Evolutionary conservation across 192 early-diverging fungal species (phyloP), one percentile per base, ranked within the genome.

Genomic region (Jimgerdemannia flammicorona): DNA sequence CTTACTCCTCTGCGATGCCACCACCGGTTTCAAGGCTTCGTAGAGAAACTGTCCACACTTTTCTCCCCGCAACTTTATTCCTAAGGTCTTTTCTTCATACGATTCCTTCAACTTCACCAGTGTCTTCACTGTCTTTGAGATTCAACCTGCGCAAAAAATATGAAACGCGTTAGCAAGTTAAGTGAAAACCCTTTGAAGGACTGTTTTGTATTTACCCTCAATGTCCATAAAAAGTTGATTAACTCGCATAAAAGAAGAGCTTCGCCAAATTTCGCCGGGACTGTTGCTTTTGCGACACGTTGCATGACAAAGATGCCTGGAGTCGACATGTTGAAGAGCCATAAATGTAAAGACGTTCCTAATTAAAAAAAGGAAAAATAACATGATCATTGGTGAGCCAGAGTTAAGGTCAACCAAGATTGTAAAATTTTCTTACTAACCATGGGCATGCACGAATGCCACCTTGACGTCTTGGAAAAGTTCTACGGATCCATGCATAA

Each of bases 371-470:
- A 29, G 29, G 49, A 59, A 59, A 59, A 59, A 14, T 59, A 59
- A 59, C 49, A 59, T 59, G 49, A 59, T 59, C 49, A 14, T 14
- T 59, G 49, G 49, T 59, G 49, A 59, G 49, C 49, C 49, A 59
- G 49, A 59, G 49, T 59, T 59, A 59, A 59, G 49, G 14, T 14
- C 49, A 59, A 59, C 49, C 49, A 59, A 59, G 14, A 59, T 59
- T 59, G 49, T 59, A 59, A 59, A 59, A 59, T 59, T 59, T 59
- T 59, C 49, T 59, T 59, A 59, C 49, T 59, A 59, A 59, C 49
- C 49, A 59, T 59, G 49, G 49, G 49, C 49, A 59, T 59, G 49
- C 6, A 59, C 49, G 49, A 59, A 59, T 59, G 49, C 49, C 49
- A 59, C 49, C 49, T 59, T 59, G 49, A 59, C 49, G 49, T 59